Evolutionary conservation across 768 basidiomycete species (phyloP), one percentile per base, ranked within the genome.

Genomic region (Lactarius evosmus): DNA sequence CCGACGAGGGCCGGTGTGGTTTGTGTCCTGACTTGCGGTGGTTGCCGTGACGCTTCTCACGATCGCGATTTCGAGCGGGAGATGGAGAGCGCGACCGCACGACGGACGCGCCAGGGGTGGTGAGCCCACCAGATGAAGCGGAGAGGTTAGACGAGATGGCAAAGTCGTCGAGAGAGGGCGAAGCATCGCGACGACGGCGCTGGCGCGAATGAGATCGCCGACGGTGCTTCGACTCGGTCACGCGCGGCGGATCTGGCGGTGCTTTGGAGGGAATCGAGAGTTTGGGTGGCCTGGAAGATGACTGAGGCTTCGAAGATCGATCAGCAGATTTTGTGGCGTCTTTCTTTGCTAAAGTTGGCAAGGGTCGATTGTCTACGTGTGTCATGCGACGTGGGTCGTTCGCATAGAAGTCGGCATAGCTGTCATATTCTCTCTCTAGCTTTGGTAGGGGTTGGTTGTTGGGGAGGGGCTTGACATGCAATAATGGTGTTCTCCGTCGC

Each of bases 121-220:
- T 68, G 17, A 68, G 66, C 40, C 67, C 55, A 44, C 66, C 66
- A 1, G 66, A 67, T 17, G 61, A 50, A 19, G 29, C 53, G 9
- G 67, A 68, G n/a, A 69, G 7, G 33, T 58, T 49, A 0, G 68
- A 67, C 1, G 66, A 67, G 34, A 69, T 33, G 11, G 62, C 66
- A 52, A 69, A 44, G 52, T 69, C 62, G 4, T 69, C 68, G 25
- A 58, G 33, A 6, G 57, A 27, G 22, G 58, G 54, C 4, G 34
- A 36, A 3, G 63, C 1, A 38, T 63, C 52, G 41, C 40, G 61
- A 1, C 53, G 64, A 17, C n/a, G 55, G 11, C 55, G 64, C 2
- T 52, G 49, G 8, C 60, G 59, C 11, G 64, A 65, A 29, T 36
- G 6, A 3, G 64, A 61, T 17, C 46, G 38, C 22, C 27, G 36